Percentiles rank a stretch among this genome's conserved stretches.
These are phyloP conservation scores for Podaxis pistillaris DNA, from an alignment of 768 basidiomycete species.

Conservation along the genomic window DNA sequence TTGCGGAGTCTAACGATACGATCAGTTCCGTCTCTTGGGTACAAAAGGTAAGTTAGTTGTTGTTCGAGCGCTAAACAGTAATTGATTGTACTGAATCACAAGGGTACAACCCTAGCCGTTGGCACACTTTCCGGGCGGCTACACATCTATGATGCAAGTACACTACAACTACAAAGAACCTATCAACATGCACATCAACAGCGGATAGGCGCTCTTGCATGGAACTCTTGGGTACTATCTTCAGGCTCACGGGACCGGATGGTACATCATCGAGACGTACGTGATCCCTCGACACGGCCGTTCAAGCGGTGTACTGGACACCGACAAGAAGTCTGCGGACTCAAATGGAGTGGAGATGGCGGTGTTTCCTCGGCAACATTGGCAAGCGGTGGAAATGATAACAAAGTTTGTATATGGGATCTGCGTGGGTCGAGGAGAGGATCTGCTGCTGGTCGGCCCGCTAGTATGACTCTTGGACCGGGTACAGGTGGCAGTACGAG, in stretches of 20 bases:
- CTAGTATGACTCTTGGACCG: slow-evolving; percentile 22
- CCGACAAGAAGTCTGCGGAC: slow-evolving; percentile 92
- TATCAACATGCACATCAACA: slow-evolving; percentile 84
- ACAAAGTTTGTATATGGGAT: slow-evolving; percentile 98
- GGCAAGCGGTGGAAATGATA: slow-evolving; percentile 97
- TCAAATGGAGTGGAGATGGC: slow-evolving; percentile 78
- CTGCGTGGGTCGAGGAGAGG: slow-evolving; percentile 61
- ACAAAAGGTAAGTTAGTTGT: slow-evolving; percentile 45
- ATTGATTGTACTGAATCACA: background rate
- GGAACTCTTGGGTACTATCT: slow-evolving; percentile 86
- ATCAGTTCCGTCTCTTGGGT: slow-evolving; percentile 94
- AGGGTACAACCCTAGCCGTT: slow-evolving; percentile 88
- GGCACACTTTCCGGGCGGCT: slow-evolving; percentile 88
- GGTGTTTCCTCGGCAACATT: slow-evolving; percentile 51
- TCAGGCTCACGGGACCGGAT: slow-evolving; percentile 90
- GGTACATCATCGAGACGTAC: slow-evolving; percentile 91
- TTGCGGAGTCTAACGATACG: slow-evolving; percentile 62
- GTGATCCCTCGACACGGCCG: slow-evolving; percentile 62
- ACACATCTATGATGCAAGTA: slow-evolving; percentile 91
- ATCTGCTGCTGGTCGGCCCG: slow-evolving; percentile 23
- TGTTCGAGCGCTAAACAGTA: background rate
- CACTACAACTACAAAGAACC: slow-evolving; percentile 70
- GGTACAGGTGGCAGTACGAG: slow-evolving; percentile 19
- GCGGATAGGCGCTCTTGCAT: slow-evolving; percentile 91
- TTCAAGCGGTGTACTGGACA: slow-evolving; percentile 74